A percentile compares a stretch with the other conserved stretches of the same genome.
phyloP scores from a whole-genome alignment of 176 grass and related monocot species.

The Oryza rufipogon region DNA sequence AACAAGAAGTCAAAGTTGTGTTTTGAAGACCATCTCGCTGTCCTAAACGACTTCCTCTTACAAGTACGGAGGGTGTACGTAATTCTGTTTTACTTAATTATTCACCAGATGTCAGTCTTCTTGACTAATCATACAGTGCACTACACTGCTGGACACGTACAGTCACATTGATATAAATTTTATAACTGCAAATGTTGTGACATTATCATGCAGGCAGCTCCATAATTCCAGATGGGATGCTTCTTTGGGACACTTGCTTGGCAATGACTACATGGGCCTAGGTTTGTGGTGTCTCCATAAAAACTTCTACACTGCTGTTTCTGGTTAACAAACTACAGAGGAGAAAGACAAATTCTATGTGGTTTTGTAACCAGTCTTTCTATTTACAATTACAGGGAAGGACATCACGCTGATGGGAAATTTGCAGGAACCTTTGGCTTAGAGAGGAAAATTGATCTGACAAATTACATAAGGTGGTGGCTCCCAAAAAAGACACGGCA shows the following conservation, averaged over 20 bases:
- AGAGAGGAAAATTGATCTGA: conserved; percentile 95
- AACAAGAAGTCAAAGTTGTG: no score
- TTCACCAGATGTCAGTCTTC: neutral
- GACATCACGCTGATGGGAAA: conserved; percentile 63
- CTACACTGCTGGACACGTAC: neutral
- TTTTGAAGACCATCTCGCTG: no score
- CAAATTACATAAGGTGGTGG: conserved; percentile 99
- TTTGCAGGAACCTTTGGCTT: conserved; percentile 60
- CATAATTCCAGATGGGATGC: conserved; percentile 88
- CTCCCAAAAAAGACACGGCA: conserved; percentile 76
- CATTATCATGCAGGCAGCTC: conserved; percentile 65
- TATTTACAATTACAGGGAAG: conserved; percentile 72
- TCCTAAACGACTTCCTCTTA: no score
- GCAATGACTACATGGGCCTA: conserved; percentile 74
- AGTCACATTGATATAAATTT: conserved; percentile 9
- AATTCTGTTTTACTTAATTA: neutral
- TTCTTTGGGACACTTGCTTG: conserved; percentile 80
- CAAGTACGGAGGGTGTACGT: neutral
- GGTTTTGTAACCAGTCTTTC: conserved; percentile 45
- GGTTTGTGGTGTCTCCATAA: conserved; percentile 58
- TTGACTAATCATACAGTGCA: neutral
- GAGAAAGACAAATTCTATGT: conserved; percentile 9
- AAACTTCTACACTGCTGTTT: conserved; percentile 23
- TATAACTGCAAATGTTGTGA: neutral
- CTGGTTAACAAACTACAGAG: conserved; percentile 19